A percentile compares a stretch with the other conserved stretches of the same genome.
These are phyloP conservation scores for Fraxinus anomala DNA, from an alignment of 257 asterid genomes.

Conservation along the genomic window DNA sequence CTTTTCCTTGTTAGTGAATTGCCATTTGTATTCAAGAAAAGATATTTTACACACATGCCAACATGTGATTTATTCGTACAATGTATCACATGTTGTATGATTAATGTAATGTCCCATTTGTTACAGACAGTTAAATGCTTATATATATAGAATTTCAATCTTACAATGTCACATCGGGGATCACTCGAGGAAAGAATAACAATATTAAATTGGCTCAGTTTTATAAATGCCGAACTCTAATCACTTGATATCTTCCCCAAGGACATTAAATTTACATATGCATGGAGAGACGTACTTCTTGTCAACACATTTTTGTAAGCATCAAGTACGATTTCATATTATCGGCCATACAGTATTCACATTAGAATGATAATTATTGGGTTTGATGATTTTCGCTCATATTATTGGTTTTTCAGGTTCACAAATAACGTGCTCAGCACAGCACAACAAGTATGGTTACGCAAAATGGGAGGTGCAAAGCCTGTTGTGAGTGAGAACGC, in stretches of 20 bases:
- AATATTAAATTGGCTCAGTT: neutral
- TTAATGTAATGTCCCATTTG: neutral
- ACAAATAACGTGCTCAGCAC: constrained; percentile 94
- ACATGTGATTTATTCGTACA: neutral
- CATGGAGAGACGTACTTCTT: neutral
- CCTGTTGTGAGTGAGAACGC: constrained; percentile 86
- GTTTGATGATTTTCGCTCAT: neutral
- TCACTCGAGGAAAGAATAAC: neutral
- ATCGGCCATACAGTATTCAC: neutral
- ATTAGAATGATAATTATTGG: neutral
- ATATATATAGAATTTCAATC: neutral
- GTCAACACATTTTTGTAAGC: neutral
- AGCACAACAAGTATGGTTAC: constrained; percentile 96
- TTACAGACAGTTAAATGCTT: neutral
- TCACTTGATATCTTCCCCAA: neutral
- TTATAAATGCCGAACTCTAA: neutral
- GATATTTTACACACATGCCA: neutral
- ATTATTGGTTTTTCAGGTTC: constrained; percentile 57
- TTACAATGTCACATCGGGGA: neutral
- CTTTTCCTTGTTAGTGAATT: too few species aligned
- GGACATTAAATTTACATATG: neutral
- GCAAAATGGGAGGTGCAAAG: constrained; percentile 94
- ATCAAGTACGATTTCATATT: neutral
- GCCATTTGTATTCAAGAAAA: neutral
- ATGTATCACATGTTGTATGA: neutral